These are phyloP conservation scores for Vitrella brassicaformis DNA, from an alignment of 73 alveolate species.

Conservation along the genomic window DNA sequence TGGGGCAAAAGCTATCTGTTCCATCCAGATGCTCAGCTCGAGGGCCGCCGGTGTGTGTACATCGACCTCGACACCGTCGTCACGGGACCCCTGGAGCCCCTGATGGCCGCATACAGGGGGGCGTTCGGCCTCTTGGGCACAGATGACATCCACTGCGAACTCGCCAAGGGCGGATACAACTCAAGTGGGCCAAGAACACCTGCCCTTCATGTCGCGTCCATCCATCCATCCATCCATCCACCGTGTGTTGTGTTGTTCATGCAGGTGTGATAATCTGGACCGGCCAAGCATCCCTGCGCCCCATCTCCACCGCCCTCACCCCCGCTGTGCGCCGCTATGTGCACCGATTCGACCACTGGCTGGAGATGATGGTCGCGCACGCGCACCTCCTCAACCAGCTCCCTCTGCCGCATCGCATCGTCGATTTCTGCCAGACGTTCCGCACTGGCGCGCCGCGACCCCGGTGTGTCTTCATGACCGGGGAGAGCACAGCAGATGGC, in stretches of 20 bases:
- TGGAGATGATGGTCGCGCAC: constrained; percentile 36
- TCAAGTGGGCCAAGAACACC: too few species aligned
- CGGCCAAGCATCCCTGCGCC: too few species aligned
- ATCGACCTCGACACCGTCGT: constrained; percentile 16
- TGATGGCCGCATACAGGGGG: constrained; percentile 9
- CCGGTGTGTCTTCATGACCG: too few species aligned
- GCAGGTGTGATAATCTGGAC: too few species aligned
- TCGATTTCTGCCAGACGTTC: too few species aligned
- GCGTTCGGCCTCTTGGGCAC: constrained; percentile 33
- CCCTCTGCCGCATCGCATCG: too few species aligned
- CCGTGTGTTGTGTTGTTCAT: too few species aligned
- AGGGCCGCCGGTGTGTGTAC: constrained; percentile 7
- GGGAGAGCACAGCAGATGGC: too few species aligned
- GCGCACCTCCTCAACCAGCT: too few species aligned
- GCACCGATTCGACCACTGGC: constrained; percentile 45
- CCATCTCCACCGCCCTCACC: background rate
- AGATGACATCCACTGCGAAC: constrained; percentile 38
- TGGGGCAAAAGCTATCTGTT: constrained; percentile 24
- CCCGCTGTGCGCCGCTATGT: background rate
- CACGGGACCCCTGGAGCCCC: constrained; percentile 4
- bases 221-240: too few species aligned
- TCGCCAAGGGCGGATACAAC: constrained; percentile 44
- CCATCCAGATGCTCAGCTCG: constrained; percentile 17
- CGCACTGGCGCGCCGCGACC: too few species aligned
- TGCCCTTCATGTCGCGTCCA: too few species aligned